Evolutionary conservation across 2,329 filamentous ascomycete species (phyloP).

Genomic region (Fusarium sp.): DNA sequence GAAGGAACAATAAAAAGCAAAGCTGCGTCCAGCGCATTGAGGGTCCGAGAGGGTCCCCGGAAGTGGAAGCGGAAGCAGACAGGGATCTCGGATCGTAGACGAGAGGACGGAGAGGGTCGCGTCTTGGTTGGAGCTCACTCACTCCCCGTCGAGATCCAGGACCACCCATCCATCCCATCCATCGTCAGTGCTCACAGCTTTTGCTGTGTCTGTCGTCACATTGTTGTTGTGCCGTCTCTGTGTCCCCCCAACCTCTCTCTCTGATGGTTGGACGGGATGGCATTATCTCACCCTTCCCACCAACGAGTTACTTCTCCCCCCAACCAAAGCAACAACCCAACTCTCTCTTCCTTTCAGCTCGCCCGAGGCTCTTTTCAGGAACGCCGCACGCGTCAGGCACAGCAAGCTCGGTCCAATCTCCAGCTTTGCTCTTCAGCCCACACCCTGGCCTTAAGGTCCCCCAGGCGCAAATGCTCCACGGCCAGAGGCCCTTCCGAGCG

Average conservation of each 20-base stretch:
- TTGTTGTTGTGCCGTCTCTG: not conserved
- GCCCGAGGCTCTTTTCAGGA: conserved; percentile 1
- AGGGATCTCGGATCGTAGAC: conserved; percentile 10
- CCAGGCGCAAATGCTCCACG: not conserved
- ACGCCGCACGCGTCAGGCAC: conserved; percentile 14
- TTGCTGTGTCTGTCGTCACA: conserved; percentile 23
- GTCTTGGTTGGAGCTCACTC: not conserved
- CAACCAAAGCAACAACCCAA: not conserved
- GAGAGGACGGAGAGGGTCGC: not conserved
- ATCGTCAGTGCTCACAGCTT: conserved; percentile 14
- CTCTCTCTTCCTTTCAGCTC: conserved; percentile 21
- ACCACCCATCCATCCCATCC: not conserved
- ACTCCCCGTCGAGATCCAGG: not conserved
- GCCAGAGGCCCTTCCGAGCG: conserved; percentile 23
- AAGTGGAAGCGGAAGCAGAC: not conserved
- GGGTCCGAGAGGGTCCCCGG: conserved; percentile 11
- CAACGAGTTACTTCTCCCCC: not conserved
- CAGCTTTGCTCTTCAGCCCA: not conserved
- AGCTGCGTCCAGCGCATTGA: not conserved
- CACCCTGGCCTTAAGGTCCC: not conserved
- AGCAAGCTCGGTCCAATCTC: conserved; percentile 5
- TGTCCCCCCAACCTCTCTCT: conserved; percentile 3
- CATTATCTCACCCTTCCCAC: not conserved
- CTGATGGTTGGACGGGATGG: conserved; percentile 1
- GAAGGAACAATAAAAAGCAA: conserved; percentile 17